phyloP scores from a whole-genome alignment of 2,329 filamentous ascomycete genomes.

The Aspergillus tamarii region DNA sequence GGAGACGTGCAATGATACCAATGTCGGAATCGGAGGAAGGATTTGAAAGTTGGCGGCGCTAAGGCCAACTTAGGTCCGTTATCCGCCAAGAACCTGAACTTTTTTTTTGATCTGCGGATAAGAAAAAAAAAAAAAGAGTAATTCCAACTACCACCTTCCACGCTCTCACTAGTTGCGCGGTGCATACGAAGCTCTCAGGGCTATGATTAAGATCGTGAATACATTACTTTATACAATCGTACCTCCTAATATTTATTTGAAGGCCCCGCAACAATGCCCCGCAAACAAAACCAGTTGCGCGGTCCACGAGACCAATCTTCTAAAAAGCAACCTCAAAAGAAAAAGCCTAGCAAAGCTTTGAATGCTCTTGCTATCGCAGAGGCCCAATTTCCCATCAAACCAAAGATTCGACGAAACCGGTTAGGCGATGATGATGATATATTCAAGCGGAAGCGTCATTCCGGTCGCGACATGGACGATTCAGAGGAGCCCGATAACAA shows the following conservation, averaged over 20 bases:
- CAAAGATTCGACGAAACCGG: constrained; percentile 59
- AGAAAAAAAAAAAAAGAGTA: constrained; percentile 33
- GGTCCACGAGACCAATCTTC: constrained; percentile 40
- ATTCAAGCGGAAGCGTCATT: constrained; percentile 41
- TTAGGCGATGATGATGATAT: constrained; percentile 61
- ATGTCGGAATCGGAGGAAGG: constrained; percentile 22
- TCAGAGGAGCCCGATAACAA: constrained; percentile 45
- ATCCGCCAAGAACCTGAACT: constrained; percentile 35
- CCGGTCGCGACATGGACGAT: constrained; percentile 47
- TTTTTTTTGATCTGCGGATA: constrained; percentile 32
- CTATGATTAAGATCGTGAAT: constrained; percentile 11
- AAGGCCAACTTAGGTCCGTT: constrained; percentile 23
- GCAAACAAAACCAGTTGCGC: constrained; percentile 44
- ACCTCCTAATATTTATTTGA: constrained; percentile 5
- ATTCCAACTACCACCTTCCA: constrained; percentile 17
- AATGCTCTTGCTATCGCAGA: constrained; percentile 70
- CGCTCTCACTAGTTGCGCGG: constrained; percentile 16
- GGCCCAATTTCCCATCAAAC: constrained; percentile 55
- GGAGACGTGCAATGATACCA: constrained; percentile 1
- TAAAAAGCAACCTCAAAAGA: constrained; percentile 54
- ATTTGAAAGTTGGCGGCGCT: constrained; percentile 34
- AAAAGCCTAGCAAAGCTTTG: constrained; percentile 51
- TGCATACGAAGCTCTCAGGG: constrained; percentile 15
- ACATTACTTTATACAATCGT: constrained; percentile 5
- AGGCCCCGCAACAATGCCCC: constrained; percentile 39